phyloP scores from a whole-genome alignment of 192 early-diverging fungal species.

The Backusella sp. region DNA sequence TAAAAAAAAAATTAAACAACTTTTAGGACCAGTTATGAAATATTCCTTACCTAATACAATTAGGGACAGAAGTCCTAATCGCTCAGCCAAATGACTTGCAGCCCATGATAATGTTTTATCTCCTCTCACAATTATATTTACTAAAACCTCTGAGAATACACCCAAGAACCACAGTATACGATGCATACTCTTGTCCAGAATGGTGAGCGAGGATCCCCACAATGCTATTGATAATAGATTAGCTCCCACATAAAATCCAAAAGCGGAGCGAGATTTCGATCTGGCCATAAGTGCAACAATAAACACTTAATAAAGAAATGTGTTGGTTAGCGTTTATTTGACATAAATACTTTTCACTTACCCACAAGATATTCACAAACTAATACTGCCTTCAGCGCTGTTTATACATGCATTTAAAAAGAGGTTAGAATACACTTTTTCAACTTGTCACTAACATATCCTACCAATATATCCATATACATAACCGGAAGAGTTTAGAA shows the following conservation, averaged over 20 bases:
- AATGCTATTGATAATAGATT: constrained; percentile 43
- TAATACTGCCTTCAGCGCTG: constrained; percentile 40
- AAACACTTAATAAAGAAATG: constrained; percentile 15
- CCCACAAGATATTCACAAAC: constrained; percentile 46
- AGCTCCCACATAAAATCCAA: constrained; percentile 40
- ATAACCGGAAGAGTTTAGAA: constrained; percentile 41
- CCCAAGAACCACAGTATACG: constrained; percentile 43
- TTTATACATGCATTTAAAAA: background rate
- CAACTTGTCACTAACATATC: background rate
- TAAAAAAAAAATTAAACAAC: background rate
- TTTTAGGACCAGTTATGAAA: background rate
- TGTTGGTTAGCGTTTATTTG: background rate
- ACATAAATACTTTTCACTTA: constrained; percentile 6
- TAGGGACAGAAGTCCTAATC: constrained; percentile 46
- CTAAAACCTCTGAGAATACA: constrained; percentile 36
- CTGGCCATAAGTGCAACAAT: constrained; percentile 23
- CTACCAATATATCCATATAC: constrained; percentile 37
- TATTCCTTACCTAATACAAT: constrained; percentile 35
- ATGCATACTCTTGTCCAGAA: constrained; percentile 31
- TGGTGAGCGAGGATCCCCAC: constrained; percentile 41
- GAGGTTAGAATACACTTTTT: background rate
- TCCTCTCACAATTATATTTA: constrained; percentile 37
- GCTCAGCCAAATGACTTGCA: constrained; percentile 50
- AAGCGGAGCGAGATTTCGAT: constrained; percentile 36
- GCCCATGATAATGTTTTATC: constrained; percentile 46